Evolutionary conservation across 2,329 filamentous ascomycete genomes (phyloP), one percentile per base, ranked within the genome.

Genomic region (Trichoderma asperellum): DNA sequence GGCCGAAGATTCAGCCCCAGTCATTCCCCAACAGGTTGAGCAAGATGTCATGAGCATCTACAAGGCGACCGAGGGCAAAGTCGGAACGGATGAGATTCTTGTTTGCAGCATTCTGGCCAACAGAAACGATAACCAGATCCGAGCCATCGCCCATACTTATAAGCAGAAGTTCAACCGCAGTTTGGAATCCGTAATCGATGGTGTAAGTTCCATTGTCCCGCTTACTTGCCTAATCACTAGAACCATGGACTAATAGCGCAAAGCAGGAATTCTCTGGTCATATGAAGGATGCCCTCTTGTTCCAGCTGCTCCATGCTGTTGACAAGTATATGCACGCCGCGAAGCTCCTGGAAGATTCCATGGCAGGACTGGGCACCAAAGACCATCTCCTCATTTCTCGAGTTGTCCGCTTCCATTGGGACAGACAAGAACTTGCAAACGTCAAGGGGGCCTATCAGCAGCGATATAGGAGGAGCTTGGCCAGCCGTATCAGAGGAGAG

Each of bases 311-410:
- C 12, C 85, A 90, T 14, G 95, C 92, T 2, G 83, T 87, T 6
- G 93, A 97, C 80, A 92, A 91, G 73, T 93, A 92, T 70, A 91
- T 92, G 85, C 90, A 93, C 73, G 94, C 97, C 74, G 96, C 94
- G 0, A 82, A 86, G 27, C 83, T 93, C 5, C 85, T 98, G n/a
- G 94, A 97, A 77, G 91, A 92, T 16, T 85, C 91, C 18, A 98
- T 98, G 95, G 86, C 88, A 1, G 96, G 95, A 0, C 75, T 91
- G 72, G 95, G 95, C 2, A 98, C 96, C 12, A 95, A 96, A 79
- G 94, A 99, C 72, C 83, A 89, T 37, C 84, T 94, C 10, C 86
- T 98, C 3, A 87, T 96, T 18, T 86, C 90, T 34, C 86, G 94
- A n/a, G 86, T 96, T 4, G 88, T 97, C 1, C 86, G 92, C 27